These are phyloP conservation scores for Heliosperma pusillum DNA, from an alignment of 148 eudicot genomes.

Conservation along the genomic window DNA sequence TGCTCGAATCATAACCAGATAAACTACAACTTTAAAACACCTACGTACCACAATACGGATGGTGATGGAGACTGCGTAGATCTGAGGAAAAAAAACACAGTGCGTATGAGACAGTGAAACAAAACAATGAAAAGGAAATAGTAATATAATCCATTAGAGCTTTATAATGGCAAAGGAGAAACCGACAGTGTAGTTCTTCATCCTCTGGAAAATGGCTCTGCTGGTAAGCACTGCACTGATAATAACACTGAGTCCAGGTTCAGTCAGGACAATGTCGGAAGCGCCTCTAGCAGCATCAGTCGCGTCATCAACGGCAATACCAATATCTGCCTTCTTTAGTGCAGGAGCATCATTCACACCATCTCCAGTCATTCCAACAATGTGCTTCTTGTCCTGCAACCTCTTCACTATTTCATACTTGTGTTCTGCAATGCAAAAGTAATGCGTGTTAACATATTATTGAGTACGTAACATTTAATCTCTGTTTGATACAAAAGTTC, in stretches of 20 bases:
- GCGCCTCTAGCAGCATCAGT: conserved; percentile 98
- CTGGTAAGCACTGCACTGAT: conserved; percentile 96
- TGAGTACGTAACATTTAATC: too few relatives aligned
- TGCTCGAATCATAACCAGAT: too few relatives aligned
- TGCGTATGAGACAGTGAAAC: conserved; percentile 4
- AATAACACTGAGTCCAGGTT: conserved; percentile 94
- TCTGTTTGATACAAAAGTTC: background rate
- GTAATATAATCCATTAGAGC: background rate
- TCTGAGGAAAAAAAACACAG: conserved; percentile 38
- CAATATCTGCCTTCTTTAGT: conserved; percentile 91
- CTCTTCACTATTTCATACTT: conserved; percentile 96
- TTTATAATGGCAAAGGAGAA: conserved; percentile 13
- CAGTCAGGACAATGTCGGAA: conserved; percentile 92
- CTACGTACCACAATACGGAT: conserved; percentile 98
- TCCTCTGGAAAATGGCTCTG: conserved; percentile 96
- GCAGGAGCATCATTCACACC: conserved; percentile 99
- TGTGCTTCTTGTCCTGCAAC: conserved; percentile 95
- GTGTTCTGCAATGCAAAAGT: conserved; percentile 54
- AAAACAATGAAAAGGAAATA: background rate
- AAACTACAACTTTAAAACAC: background rate
- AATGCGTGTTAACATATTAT: background rate
- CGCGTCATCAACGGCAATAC: conserved; percentile 98
- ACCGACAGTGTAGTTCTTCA: conserved; percentile 93
- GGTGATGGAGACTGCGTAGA: conserved; percentile 97
- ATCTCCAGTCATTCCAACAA: conserved; percentile 98